Base-by-base conservation (phyloP, 2,329 filamentous ascomycete species). In the Talaromyces verruculosus region DNA sequence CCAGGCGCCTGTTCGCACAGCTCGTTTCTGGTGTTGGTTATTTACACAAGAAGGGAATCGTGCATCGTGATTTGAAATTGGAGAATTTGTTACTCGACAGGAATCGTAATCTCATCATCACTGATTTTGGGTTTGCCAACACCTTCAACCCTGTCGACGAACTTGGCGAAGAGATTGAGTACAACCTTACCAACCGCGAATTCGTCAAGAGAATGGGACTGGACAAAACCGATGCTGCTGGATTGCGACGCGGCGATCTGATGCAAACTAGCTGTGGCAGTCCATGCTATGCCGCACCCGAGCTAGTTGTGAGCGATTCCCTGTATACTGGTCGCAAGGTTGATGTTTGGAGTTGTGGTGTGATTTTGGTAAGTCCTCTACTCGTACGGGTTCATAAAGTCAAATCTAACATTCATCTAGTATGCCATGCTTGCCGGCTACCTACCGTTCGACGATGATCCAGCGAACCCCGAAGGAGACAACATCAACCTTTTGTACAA, bases 261-360 rank as follows among this genome's bases (percentile, higher is more conserved):
- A 99, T 99, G 95, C 94, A 97, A 80, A 99, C 95, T 11, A 98
- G 95, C 77, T 99, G 95, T 77, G 95, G 95, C 69, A 98, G 94
- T 78, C 95, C 95, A 7, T 99, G 95, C 76, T 99, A 99, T 78
- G 95, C 95, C 59, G 95, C 95, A 15, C 95, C 95, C 4, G 95
- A 99, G 81, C 84, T 99, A 63, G 95, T 99, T 15, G 95, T 99
- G 68, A 98, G 93, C 77, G 95, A 99, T 79, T 97, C 93, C 17
- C 82, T 99, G 7, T 99, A 99, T 80, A 99, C 95, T 1, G 95
- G 95, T 57, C 89, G 94, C 62, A 99, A 99, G 79, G 95, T 99
- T 30, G 95, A 99, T 76, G 95, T 99, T 41, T 99, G 95, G 95
- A 98, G 95, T 79, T 99, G 95, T 77, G 95, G 95, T 80, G 95